These are phyloP conservation scores for Cryptosporidium muris DNA, from an alignment of 169 alveolate species.

Conservation along the genomic window DNA sequence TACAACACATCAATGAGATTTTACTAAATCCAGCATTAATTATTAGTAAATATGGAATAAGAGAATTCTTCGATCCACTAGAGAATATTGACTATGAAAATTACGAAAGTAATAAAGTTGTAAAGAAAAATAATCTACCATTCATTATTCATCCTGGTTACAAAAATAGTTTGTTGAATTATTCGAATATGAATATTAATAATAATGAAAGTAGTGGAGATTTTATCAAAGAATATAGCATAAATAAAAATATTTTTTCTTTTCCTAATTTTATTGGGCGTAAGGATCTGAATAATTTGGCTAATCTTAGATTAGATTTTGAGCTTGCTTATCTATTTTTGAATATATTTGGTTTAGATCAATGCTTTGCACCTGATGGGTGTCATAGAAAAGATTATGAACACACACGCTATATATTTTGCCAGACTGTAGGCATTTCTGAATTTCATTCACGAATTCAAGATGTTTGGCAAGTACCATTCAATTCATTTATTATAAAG, in stretches of 20 bases:
- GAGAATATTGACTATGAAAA: slow-evolving; percentile 5
- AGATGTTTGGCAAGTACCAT: slow-evolving; percentile 25
- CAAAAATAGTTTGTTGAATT: not conserved
- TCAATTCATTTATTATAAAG: slow-evolving; percentile 20
- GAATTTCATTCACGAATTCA: slow-evolving; percentile 28
- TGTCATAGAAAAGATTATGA: slow-evolving; percentile 11
- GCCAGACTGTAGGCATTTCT: slow-evolving; percentile 34
- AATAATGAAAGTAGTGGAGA: not conserved
- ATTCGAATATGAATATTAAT: not conserved
- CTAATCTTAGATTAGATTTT: not conserved
- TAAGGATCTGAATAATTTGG: not conserved
- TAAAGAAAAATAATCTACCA: slow-evolving; percentile 6
- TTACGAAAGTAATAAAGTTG: not conserved
- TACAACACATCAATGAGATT: slow-evolving; percentile 21
- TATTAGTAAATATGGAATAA: slow-evolving; percentile 50
- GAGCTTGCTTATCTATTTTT: slow-evolving; percentile 20
- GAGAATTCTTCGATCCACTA: slow-evolving; percentile 42
- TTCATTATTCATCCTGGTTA: slow-evolving; percentile 26
- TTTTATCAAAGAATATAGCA: not conserved
- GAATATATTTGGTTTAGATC: slow-evolving; percentile 43
- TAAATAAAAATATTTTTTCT: slow-evolving; percentile 23
- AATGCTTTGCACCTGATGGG: slow-evolving; percentile 18
- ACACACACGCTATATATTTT: slow-evolving; percentile 16
- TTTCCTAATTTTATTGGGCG: slow-evolving; percentile 34
- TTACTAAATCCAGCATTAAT: slow-evolving; percentile 35